A percentile compares a stretch with the other conserved stretches of the same genome.
These are phyloP conservation scores for Kodamaea fukazawae DNA, from an alignment of 805 yeast species.

Conservation along the genomic window DNA sequence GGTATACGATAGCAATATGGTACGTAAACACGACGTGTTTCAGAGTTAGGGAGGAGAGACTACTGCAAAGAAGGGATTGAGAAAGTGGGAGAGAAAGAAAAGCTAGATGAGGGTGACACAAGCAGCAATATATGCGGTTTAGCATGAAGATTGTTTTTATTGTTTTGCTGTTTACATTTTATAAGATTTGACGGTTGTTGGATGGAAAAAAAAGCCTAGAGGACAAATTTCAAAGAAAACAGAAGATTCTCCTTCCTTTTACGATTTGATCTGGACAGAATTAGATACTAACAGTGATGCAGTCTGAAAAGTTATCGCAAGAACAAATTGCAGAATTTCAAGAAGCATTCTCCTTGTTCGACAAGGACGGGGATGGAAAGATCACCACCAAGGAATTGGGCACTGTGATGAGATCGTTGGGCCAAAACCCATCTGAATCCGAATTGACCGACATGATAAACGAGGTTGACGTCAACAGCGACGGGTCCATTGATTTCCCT, in stretches of 20 bases:
- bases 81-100: too few relatives aligned
- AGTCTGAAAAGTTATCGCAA: constrained; percentile 89
- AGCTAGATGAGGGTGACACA: too few relatives aligned
- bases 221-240: too few relatives aligned
- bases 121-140: too few relatives aligned
- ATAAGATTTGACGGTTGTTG: too few relatives aligned
- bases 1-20: background rate
- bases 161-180: too few relatives aligned
- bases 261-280: background rate
- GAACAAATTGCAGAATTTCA: constrained; percentile 96
- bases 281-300: constrained; percentile 5
- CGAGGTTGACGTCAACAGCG: constrained; percentile 94
- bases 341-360: constrained; percentile 96
- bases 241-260: too few relatives aligned
- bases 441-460: constrained; percentile 96
- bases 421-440: constrained; percentile 94
- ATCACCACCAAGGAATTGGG: constrained; percentile 95
- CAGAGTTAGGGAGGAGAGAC: constrained; percentile 1
- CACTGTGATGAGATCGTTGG: constrained; percentile 98
- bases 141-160: too few relatives aligned
- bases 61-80: too few relatives aligned
- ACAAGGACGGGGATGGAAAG: constrained; percentile 95
- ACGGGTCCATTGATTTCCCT: constrained; percentile 61
- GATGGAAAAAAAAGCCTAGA: too few relatives aligned
- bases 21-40: constrained; percentile 1